phyloP scores from a whole-genome alignment of 148 eudicot genomes.

The Persicaria maculosa region DNA sequence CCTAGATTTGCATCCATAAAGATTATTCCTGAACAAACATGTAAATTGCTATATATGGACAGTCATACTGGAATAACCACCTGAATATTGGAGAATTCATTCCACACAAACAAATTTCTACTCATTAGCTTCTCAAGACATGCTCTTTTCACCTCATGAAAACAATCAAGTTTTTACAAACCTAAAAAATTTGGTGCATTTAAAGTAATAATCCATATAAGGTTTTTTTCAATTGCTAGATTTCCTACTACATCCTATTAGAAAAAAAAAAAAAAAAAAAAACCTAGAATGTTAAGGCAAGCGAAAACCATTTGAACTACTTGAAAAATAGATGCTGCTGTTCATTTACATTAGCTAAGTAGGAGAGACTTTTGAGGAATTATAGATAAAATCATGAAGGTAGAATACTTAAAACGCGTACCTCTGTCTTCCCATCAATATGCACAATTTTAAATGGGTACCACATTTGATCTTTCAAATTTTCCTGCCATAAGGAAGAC shows the following conservation, averaged over 20 bases:
- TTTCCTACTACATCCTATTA: background rate
- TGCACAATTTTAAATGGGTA: slow-evolving; percentile 56
- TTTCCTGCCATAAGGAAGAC: slow-evolving; percentile 84
- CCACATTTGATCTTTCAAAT: slow-evolving; percentile 59
- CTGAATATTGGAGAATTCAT: too few species aligned
- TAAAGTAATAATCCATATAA: background rate
- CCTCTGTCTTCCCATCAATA: slow-evolving; percentile 45
- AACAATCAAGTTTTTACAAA: background rate
- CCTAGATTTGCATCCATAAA: too few species aligned
- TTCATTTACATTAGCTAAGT: background rate
- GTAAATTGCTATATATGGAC: too few species aligned
- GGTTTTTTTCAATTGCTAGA: background rate
- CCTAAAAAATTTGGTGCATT: background rate
- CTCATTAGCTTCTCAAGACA: too few species aligned
- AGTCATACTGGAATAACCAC: too few species aligned
- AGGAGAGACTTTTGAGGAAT: background rate
- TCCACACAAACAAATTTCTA: too few species aligned
- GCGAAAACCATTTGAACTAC: background rate
- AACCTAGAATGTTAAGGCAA: background rate
- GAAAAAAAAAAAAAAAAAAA: background rate
- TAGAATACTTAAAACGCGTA: slow-evolving; percentile 13
- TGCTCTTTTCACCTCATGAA: background rate
- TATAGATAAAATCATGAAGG: background rate
- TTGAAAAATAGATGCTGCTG: background rate
- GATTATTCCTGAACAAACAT: too few species aligned